Evolutionary conservation across 106 monocot genomes (phyloP).

Genomic region (Amphibolis antarctica): DNA sequence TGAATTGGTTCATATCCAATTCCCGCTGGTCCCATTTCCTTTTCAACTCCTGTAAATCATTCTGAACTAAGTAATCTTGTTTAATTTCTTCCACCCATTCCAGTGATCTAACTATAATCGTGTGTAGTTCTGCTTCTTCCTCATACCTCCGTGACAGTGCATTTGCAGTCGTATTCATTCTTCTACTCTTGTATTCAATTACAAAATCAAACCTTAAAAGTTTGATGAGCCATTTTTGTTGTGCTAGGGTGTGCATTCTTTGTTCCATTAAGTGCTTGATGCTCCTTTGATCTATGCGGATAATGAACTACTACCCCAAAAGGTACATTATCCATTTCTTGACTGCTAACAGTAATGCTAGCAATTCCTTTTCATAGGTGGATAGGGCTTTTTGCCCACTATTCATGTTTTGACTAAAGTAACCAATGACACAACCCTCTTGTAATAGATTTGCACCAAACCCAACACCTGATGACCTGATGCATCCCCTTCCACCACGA

Average conservation of each 20-base stretch:
- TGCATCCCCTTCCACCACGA: background rate
- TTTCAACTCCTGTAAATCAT: too few relatives aligned
- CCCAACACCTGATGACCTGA: background rate
- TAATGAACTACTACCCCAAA: background rate
- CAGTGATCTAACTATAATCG: too few relatives aligned
- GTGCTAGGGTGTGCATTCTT: background rate
- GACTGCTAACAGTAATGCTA: background rate
- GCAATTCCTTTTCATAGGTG: background rate
- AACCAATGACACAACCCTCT: background rate
- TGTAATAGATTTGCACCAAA: background rate
- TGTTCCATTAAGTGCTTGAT: background rate
- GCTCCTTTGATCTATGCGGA: background rate
- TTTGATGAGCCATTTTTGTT: background rate
- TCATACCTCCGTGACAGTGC: background rate
- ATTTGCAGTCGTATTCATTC: background rate
- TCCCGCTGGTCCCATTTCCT: too few relatives aligned
- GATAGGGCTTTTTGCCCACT: background rate
- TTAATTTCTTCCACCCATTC: too few relatives aligned
- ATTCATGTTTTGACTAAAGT: background rate
- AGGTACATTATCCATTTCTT: background rate
- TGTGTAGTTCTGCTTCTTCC: too few relatives aligned
- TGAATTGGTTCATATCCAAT: too few relatives aligned
- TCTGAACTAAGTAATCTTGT: too few relatives aligned
- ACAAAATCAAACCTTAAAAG: background rate
- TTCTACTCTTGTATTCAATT: background rate